These are phyloP conservation scores for Plasmopara viticola DNA, from an alignment of 352 stramenopile species.

Conservation along the genomic window DNA sequence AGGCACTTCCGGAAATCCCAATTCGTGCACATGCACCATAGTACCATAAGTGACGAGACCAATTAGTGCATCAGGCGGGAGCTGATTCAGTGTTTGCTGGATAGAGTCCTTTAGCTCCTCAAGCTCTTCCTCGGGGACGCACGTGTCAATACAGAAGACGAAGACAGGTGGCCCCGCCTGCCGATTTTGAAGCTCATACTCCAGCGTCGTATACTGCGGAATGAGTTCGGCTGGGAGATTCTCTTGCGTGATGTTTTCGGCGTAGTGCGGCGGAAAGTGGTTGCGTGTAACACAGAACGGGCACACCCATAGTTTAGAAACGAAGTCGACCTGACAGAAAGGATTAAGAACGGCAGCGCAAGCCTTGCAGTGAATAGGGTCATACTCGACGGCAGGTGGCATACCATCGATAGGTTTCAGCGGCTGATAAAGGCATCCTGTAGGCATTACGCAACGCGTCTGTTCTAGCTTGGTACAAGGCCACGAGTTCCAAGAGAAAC, in stretches of 20 bases:
- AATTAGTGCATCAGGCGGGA: constrained; percentile 96
- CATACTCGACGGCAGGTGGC: constrained; percentile 92
- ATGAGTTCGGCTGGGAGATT: constrained; percentile 99
- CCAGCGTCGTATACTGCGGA: constrained; percentile 98
- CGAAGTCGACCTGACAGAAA: constrained; percentile 98
- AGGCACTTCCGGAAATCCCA: constrained; percentile 93
- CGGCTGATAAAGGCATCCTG: constrained; percentile 93
- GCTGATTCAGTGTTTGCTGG: constrained; percentile 96
- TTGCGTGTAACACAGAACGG: constrained; percentile 99
- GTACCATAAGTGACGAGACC: constrained; percentile 99
- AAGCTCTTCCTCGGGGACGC: constrained; percentile 94
- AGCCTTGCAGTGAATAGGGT: constrained; percentile 97
- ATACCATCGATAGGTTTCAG: constrained; percentile 96
- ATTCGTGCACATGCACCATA: constrained; percentile 99
- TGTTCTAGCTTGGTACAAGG: constrained; percentile 96
- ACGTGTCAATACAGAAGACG: constrained; percentile 98
- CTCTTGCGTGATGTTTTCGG: constrained; percentile 96
- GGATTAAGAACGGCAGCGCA: constrained; percentile 97
- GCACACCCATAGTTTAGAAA: constrained; percentile 99
- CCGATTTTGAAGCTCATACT: constrained; percentile 96
- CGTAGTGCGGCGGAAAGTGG: constrained; percentile 94
- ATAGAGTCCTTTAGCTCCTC: constrained; percentile 98
- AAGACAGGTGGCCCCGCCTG: constrained; percentile 95
- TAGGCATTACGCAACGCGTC: constrained; percentile 95
- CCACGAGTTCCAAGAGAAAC: constrained; percentile 99